Base-by-base conservation (phyloP, 192 early-diverging fungal species). In the Umbelopsis vinacea region DNA sequence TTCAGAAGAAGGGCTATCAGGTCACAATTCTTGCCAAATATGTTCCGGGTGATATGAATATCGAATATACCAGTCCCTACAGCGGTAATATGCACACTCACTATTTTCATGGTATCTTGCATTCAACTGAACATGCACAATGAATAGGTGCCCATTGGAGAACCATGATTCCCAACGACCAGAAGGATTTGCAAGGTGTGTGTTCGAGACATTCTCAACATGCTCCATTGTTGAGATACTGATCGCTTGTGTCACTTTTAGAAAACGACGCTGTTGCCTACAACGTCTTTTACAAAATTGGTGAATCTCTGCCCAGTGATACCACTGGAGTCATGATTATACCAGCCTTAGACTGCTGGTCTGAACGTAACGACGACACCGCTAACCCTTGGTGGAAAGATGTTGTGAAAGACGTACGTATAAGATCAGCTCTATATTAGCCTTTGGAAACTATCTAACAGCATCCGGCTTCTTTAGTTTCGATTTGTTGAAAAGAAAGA, bases 371-470 rank as follows among this genome's bases (percentile, higher is more conserved):
- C 21, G 77, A 81, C 48, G 76, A 77, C 45, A 86, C 83, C 66
- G 73, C 79, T 9, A 81, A 91, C n/a, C 90, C 90, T 7, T 92
- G 88, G 88, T 92, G 90, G 72, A 81, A 79, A 17, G 68, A 76
- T 43, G 53, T 89, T 54, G 74, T 86, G 19, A 76, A 78, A 45
- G 80, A 82, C 71, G 87, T 87, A 84, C 57, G 71, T 66, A 12
- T 2, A 14, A 57, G 54, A 15, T 11, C n/a, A 29, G 21, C 17
- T 38, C 1, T 29, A 22, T 3, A 9, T 21, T 8, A 11, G 45
- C 4, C 55, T 67, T 54, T 33, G 46, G 15, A 15, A 8, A 33
- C 3, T 29, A 47, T 46, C 46, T 29, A 29, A 71, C 45, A 57
- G 66, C 19, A 19, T 33, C 43, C 67, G 19, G 66, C 29, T 29